Evolutionary conservation across 371 early-diverging fungal species (phyloP).

Genomic region (Mucor racemosus): DNA sequence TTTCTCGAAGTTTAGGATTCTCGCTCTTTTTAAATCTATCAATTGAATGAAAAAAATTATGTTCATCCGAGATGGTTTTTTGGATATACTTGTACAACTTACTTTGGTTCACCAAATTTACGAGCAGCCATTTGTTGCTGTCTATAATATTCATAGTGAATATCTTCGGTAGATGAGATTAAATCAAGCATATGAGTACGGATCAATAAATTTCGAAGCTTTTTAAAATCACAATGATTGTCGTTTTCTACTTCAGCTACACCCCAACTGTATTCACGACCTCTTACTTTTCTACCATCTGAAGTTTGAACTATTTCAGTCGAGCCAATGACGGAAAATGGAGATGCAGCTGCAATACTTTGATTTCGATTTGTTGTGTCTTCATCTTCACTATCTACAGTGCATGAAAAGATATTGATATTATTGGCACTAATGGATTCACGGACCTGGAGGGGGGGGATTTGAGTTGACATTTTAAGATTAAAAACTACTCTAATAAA

Average conservation of each 20-base stretch:
- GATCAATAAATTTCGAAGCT: conserved; percentile 92
- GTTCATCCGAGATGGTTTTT: no score
- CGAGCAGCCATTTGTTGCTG: conserved; percentile 81
- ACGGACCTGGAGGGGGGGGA: conserved; percentile 57
- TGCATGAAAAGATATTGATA: conserved; percentile 79
- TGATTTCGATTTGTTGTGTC: conserved; percentile 75
- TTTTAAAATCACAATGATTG: conserved; percentile 90
- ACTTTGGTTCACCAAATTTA: conserved; percentile 81
- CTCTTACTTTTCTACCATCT: conserved; percentile 82
- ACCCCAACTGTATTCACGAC: conserved; percentile 95
- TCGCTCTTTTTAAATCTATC: conserved; percentile 59
- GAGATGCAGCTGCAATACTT: conserved; percentile 89
- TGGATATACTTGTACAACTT: conserved; percentile 6
- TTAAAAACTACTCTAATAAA: no score
- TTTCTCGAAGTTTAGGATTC: conserved; percentile 93
- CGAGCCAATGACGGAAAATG: conserved; percentile 96
- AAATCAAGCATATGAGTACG: conserved; percentile 95
- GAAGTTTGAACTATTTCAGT: conserved; percentile 79
- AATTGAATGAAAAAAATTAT: no score
- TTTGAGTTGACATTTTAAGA: conserved; percentile 19
- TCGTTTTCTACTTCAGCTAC: conserved; percentile 93
- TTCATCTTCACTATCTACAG: conserved; percentile 90
- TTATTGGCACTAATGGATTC: conserved; percentile 79
- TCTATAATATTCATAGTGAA: conserved; percentile 92
- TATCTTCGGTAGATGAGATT: conserved; percentile 87